Percentiles rank a stretch among this genome's conserved stretches.
phyloP scores from a whole-genome alignment of 1,284 basidiomycete species.

The Ustilago loliicola region DNA sequence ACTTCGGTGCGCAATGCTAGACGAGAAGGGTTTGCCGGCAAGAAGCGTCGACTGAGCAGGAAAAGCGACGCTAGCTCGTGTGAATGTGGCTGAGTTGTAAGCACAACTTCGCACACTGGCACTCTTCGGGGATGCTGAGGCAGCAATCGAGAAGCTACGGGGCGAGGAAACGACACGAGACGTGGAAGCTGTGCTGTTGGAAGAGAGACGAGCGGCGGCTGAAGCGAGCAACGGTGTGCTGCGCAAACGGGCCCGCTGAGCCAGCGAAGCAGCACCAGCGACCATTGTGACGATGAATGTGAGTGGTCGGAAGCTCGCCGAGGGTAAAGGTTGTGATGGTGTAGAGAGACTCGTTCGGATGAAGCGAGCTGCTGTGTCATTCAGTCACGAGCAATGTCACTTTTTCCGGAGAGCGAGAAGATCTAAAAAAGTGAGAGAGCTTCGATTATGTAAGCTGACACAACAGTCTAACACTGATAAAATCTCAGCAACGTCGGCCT shows the following conservation, averaged over 20 bases:
- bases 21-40: slow-evolving; percentile 32
- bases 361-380: slow-evolving; percentile 7
- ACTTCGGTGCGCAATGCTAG: slow-evolving; percentile 22
- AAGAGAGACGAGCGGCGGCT: slow-evolving; percentile 10
- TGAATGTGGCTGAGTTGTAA: slow-evolving; percentile 26
- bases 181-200: slow-evolving; percentile 2
- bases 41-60: slow-evolving; percentile 24
- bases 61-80: slow-evolving; percentile 19
- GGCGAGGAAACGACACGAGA: slow-evolving; percentile 4
- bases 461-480: neutral
- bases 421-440: slow-evolving; percentile 3
- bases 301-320: neutral
- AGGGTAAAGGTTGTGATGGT: neutral
- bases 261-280: slow-evolving; percentile 31
- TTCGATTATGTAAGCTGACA: slow-evolving; percentile 4
- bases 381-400: neutral
- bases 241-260: slow-evolving; percentile 27
- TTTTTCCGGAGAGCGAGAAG: neutral
- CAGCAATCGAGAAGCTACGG: slow-evolving; percentile 14
- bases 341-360: slow-evolving; percentile 1
- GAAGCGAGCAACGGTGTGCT: slow-evolving; percentile 26
- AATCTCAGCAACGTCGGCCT: no score
- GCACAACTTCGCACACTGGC: slow-evolving; percentile 17
- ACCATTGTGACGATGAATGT: slow-evolving; percentile 16
- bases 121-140: slow-evolving; percentile 11